Evolutionary conservation across 2,329 filamentous ascomycete genomes (phyloP), one percentile per base, ranked within the genome.

Genomic region (Orbilia brochopaga): DNA sequence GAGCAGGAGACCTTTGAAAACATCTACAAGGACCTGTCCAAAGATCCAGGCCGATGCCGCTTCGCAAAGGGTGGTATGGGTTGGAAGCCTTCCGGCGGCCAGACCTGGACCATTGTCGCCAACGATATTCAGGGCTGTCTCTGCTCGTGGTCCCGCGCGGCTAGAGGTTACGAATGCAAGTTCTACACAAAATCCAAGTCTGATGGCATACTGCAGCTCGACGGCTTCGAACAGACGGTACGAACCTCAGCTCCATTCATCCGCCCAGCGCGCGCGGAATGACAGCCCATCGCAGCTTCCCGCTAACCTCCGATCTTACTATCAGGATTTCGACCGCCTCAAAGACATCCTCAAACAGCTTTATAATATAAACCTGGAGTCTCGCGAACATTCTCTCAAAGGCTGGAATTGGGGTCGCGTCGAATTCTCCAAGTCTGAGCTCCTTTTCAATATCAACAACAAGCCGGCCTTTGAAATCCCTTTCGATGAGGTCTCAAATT

Each of bases 331-430:
- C 76, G 94, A 99, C 75, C 90, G 94, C 62, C 83, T 97, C 13
- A 85, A 83, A 81, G 97, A 96, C 80, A 87, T 94, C 76, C 97
- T 99, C 85, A 97, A 97, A 83, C 90, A 93, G 78, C 97, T 93
- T 91, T 99, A 97, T 81, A 94, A 91, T 81, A 89, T 94, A 77
- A 92, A 88, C 77, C 85, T 99, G 69, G 92, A 97, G 79, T 90
- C 87, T 79, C 91, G 91, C 80, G 94, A 99, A 81, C 94, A 97
- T 80, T 92, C 94, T 23, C 83, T 99, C 69, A 88, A 94, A 76
- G 94, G 94, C 64, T 99, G 94, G 94, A 99, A 99, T 80, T 99
- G 94, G 95, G 94, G 94, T 77, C 99, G 97, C 81, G 91, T 91
- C 74, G 94, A 99, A 78, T 96, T 99, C 79, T 89, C 90, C 73